Conservation (phyloP, 2,329 filamentous ascomycete species). For the Aschersonia sp. region DNA sequence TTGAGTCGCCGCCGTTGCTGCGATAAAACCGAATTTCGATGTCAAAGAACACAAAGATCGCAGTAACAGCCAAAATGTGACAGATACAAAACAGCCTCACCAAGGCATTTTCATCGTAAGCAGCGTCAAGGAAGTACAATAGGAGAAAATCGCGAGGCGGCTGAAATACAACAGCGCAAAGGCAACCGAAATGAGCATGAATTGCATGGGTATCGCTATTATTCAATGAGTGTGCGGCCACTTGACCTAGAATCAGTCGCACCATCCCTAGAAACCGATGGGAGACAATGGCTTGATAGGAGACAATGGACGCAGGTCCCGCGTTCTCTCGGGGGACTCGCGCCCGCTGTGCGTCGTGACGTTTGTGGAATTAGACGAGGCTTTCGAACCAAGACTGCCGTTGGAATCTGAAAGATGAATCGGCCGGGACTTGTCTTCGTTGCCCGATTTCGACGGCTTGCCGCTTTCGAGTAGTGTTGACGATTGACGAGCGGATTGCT, state of each 20-base stretch:
- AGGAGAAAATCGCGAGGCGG: no score
- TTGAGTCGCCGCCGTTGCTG: no score
- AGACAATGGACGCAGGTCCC: slow-evolving; percentile 41
- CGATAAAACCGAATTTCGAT: no score
- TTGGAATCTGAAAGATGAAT: slow-evolving; percentile 24
- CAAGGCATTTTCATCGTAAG: no score
- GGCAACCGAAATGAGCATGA: neutral
- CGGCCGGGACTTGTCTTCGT: slow-evolving; percentile 27
- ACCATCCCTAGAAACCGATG: slow-evolving; percentile 33
- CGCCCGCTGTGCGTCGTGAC: slow-evolving; percentile 29
- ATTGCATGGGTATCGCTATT: neutral
- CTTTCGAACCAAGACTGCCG: slow-evolving; percentile 26
- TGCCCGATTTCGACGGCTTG: slow-evolving; percentile 27
- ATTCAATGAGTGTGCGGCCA: neutral
- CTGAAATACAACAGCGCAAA: no score
- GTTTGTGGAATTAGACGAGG: slow-evolving; percentile 28
- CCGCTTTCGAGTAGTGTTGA: slow-evolving; percentile 52
- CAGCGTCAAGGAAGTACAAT: no score
- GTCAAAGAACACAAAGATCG: no score
- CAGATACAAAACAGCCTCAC: no score
- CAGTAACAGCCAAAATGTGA: no score
- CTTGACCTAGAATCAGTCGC: neutral
- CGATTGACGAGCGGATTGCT: slow-evolving; percentile 5
- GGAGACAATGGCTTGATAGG: slow-evolving; percentile 54
- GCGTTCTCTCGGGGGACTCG: slow-evolving; percentile 11